These are phyloP conservation scores for Pezicula radicicola DNA, from an alignment of 2,329 filamentous ascomycete species.

Conservation along the genomic window DNA sequence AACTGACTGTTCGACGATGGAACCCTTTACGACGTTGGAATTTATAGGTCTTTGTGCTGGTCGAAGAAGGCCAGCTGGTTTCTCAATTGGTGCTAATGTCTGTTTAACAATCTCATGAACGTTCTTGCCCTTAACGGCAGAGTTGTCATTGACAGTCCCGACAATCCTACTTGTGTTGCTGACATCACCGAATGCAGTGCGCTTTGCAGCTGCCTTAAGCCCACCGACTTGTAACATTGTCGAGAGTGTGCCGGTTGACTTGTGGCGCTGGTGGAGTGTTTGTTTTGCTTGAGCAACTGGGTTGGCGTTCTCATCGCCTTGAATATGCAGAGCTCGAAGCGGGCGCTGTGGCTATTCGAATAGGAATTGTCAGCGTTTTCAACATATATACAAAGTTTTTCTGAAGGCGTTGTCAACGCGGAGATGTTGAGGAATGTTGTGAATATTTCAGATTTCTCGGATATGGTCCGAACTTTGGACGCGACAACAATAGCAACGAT, in stretches of 20 bases:
- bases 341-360: slow-evolving; percentile 65
- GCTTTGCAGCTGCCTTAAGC: slow-evolving; percentile 66
- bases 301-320: slow-evolving; percentile 68
- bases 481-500: not conserved
- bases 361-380: slow-evolving; percentile 23
- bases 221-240: slow-evolving; percentile 47
- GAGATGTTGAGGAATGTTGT: slow-evolving; percentile 19
- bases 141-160: slow-evolving; percentile 52
- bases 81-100: slow-evolving; percentile 24
- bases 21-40: slow-evolving; percentile 14
- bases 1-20: slow-evolving; percentile 3
- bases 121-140: slow-evolving; percentile 44
- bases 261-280: slow-evolving; percentile 74
- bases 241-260: slow-evolving; percentile 67
- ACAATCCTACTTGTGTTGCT: slow-evolving; percentile 59
- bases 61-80: slow-evolving; percentile 45
- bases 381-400: not conserved
- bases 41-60: slow-evolving; percentile 59
- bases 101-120: slow-evolving; percentile 23
- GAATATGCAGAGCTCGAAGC: slow-evolving; percentile 53
- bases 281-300: slow-evolving; percentile 48
- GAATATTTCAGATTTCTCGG: not conserved
- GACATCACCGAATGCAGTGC: slow-evolving; percentile 77
- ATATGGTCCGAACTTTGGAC: not conserved
- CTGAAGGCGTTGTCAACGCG: slow-evolving; percentile 14